Conservation (phyloP, 306 rosid species). For the Ormosia emarginata region DNA sequence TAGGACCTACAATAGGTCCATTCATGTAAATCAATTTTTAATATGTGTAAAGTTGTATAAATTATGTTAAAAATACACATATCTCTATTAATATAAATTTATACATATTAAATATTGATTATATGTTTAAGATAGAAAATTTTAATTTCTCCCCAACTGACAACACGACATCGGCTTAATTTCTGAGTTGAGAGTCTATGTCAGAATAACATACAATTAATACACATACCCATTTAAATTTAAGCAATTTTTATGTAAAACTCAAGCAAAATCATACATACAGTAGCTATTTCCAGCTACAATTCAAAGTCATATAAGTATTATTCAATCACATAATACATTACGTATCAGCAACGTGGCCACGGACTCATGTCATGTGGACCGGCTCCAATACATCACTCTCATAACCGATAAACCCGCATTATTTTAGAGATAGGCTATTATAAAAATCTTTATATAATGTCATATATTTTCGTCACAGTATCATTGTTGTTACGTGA, state of each 20-base stretch:
- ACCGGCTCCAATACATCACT: not conserved
- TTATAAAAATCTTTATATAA: not conserved
- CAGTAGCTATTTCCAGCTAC: not conserved
- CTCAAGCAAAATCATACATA: not conserved
- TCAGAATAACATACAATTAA: no score
- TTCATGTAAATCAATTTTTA: no score
- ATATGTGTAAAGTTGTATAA: no score
- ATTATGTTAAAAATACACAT: no score
- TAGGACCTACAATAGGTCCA: no score
- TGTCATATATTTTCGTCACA: not conserved
- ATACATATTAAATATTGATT: no score
- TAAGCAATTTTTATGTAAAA: not conserved
- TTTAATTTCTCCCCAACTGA: no score
- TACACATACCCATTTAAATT: not conserved
- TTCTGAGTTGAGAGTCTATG: no score
- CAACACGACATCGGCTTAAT: no score
- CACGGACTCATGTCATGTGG: not conserved
- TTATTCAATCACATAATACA: not conserved
- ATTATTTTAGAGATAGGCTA: not conserved
- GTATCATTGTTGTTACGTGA: not conserved
- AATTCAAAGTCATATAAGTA: not conserved
- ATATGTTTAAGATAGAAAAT: no score
- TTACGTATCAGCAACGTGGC: not conserved
- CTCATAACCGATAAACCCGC: not conserved
- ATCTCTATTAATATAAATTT: no score